These are phyloP conservation scores for Acanthamoeba culbertsoni DNA, from an alignment of 208 protist species.

Conservation along the genomic window DNA sequence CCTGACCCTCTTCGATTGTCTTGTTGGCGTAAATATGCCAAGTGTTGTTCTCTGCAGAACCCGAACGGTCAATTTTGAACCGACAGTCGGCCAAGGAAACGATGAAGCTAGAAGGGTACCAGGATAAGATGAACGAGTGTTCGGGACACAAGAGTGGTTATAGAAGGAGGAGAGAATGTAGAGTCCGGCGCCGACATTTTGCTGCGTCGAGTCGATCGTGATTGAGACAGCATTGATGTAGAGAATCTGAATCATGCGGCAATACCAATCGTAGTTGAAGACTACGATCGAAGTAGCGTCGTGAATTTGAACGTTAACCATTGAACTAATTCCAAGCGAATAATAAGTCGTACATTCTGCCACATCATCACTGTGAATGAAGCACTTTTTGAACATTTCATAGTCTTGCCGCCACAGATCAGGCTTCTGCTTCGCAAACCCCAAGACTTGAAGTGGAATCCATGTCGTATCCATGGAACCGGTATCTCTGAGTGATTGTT, in stretches of 20 bases:
- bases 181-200: constrained; percentile 9
- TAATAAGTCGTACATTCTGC: neutral
- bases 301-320: neutral
- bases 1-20: neutral
- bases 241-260: neutral
- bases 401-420: neutral
- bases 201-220: neutral
- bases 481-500: neutral
- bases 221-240: constrained; percentile 3
- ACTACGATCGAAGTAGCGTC: neutral
- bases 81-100: neutral
- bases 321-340: neutral
- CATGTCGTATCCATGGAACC: neutral
- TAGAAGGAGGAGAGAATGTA: constrained; percentile 46
- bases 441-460: neutral
- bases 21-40: neutral
- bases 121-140: neutral
- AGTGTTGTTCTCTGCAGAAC: neutral
- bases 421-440: constrained; percentile 5
- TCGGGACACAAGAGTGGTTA: constrained; percentile 40
- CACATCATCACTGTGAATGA: neutral
- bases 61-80: neutral
- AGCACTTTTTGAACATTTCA: constrained; percentile 15
- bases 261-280: constrained; percentile 33
- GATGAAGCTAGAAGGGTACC: neutral